Conservation (phyloP, 2,329 filamentous ascomycete genomes). For the Fonsecaea pugnacius region DNA sequence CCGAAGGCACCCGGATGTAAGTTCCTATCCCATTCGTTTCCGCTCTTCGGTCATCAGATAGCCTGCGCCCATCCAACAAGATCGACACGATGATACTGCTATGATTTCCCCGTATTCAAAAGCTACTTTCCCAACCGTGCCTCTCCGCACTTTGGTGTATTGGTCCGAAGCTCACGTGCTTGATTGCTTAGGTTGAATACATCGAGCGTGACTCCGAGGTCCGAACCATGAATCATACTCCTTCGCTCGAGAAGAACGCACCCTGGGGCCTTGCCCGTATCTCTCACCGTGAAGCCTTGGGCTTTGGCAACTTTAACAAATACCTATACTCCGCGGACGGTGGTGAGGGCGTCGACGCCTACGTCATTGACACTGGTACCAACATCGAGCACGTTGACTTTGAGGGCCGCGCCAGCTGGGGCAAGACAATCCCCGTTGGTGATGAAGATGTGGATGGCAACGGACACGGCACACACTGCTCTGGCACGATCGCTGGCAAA, state of each 20-base stretch:
- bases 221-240: slow-evolving; percentile 68
- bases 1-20: slow-evolving; percentile 94
- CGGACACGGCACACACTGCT: slow-evolving; percentile 98
- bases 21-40: slow-evolving; percentile 48
- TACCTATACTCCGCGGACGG: slow-evolving; percentile 89
- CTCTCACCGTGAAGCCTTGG: slow-evolving; percentile 85
- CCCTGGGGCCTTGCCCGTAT: slow-evolving; percentile 99
- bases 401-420: slow-evolving; percentile 92
- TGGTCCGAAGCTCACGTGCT: slow-evolving; percentile 32
- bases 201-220: slow-evolving; percentile 95
- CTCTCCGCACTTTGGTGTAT: slow-evolving; percentile 12
- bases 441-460: slow-evolving; percentile 91
- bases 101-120: background rate
- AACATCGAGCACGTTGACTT: slow-evolving; percentile 95
- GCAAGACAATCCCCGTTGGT: slow-evolving; percentile 86
- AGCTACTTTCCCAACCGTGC: background rate
- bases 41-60: slow-evolving; percentile 20
- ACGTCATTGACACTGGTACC: slow-evolving; percentile 97
- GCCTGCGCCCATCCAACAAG: slow-evolving; percentile 2
- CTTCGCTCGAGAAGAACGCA: slow-evolving; percentile 80
- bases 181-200: slow-evolving; percentile 79
- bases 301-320: slow-evolving; percentile 90
- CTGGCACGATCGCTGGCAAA: slow-evolving; percentile 94
- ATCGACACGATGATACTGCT: background rate
- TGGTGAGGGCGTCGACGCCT: slow-evolving; percentile 97